These are phyloP conservation scores for Fusarium agapanthi DNA, from an alignment of 2,329 filamentous ascomycete genomes.

Conservation along the genomic window DNA sequence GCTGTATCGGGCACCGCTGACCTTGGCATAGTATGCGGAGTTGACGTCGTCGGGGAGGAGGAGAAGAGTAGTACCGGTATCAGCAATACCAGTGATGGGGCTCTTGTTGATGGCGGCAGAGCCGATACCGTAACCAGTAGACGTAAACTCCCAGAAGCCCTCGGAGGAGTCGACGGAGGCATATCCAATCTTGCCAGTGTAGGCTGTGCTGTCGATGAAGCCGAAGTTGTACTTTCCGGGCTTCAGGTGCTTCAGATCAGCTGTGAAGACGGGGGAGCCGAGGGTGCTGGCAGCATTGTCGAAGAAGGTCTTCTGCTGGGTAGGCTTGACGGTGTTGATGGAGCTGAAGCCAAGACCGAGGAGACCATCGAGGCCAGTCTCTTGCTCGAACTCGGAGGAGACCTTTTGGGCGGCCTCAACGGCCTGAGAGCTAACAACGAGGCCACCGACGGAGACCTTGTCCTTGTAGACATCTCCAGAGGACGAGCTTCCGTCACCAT, in stretches of 20 bases:
- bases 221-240: constrained; percentile 78
- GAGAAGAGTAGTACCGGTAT: constrained; percentile 71
- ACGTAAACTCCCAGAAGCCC: constrained; percentile 71
- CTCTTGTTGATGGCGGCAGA: constrained; percentile 43
- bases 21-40: constrained; percentile 57
- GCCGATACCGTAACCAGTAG: constrained; percentile 34
- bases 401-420: constrained; percentile 54
- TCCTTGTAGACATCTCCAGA: constrained; percentile 56
- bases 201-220: constrained; percentile 70
- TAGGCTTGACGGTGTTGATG: constrained; percentile 54
- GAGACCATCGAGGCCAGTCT: constrained; percentile 52
- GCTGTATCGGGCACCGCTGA: constrained; percentile 54
- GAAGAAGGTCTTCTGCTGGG: constrained; percentile 54
- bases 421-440: constrained; percentile 52
- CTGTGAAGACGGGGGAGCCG: constrained; percentile 66
- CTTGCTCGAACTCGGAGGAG: constrained; percentile 50
- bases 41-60: constrained; percentile 64
- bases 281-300: constrained; percentile 44
- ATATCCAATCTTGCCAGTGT: constrained; percentile 69
- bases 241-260: constrained; percentile 65
- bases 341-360: constrained; percentile 55
- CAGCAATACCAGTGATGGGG: constrained; percentile 56
- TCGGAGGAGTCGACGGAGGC: constrained; percentile 65
- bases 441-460: constrained; percentile 52
- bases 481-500: constrained; percentile 55